Percentiles rank a stretch among this genome's conserved stretches.
Evolutionary conservation across 352 stramenopile species (phyloP).

Genomic region (Pythium diclinum): DNA sequence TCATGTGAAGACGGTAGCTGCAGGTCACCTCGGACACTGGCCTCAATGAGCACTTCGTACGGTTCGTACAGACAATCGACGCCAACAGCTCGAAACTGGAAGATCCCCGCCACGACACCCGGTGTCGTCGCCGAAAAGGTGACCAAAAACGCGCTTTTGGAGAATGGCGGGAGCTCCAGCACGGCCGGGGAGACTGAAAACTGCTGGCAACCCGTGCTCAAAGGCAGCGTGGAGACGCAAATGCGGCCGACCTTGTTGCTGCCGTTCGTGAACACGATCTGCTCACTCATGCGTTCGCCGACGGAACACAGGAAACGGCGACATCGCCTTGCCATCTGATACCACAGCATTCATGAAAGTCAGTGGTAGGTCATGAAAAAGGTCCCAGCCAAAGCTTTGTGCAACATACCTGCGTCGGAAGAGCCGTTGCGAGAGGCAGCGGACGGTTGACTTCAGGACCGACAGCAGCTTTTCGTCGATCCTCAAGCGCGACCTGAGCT

Average conservation of each 20-base stretch:
- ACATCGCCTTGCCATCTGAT: constrained; percentile 55
- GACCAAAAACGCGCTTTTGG: constrained; percentile 62
- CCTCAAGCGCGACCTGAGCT: not conserved
- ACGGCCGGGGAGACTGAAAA: constrained; percentile 77
- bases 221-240: constrained; percentile 72
- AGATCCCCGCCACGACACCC: constrained; percentile 76
- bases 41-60: constrained; percentile 84
- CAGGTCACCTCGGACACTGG: constrained; percentile 51
- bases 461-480: not conserved
- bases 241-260: constrained; percentile 55
- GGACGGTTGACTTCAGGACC: not conserved
- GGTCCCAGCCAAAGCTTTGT: no score
- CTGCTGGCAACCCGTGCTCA: constrained; percentile 82
- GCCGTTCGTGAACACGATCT: constrained; percentile 76
- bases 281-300: constrained; percentile 67
- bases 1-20: constrained; percentile 18
- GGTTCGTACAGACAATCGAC: constrained; percentile 57
- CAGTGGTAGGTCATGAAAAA: no score
- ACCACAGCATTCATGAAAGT: not conserved
- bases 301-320: constrained; percentile 67
- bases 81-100: constrained; percentile 80
- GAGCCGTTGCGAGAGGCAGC: constrained; percentile 16
- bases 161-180: constrained; percentile 59
- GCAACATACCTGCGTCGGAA: constrained; percentile 15
- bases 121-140: constrained; percentile 56